Percentiles rank a stretch among this genome's conserved stretches.
Conservation (phyloP, 2,329 filamentous ascomycete species). For the Aspergillus terreus region DNA sequence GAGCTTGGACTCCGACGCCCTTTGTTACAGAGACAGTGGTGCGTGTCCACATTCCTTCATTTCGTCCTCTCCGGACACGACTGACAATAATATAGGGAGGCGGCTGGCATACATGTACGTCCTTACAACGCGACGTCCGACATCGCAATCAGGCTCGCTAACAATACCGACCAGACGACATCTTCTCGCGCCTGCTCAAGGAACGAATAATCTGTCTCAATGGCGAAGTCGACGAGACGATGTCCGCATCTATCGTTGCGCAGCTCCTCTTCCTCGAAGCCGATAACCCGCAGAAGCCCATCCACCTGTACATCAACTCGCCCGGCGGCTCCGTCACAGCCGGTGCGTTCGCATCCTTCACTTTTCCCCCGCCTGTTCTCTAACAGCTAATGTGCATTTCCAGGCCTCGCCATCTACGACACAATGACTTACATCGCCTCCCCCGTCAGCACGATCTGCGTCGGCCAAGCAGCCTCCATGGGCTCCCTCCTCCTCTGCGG, state of each 20-base stretch:
- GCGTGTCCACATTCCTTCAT: slow-evolving; percentile 28
- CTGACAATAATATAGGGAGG: slow-evolving; percentile 53
- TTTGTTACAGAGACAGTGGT: slow-evolving; percentile 55
- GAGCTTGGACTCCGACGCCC: slow-evolving; percentile 50
- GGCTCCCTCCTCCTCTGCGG: slow-evolving; percentile 83
- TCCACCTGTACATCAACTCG: slow-evolving; percentile 97
- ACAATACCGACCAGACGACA: slow-evolving; percentile 59
- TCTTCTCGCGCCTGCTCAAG: slow-evolving; percentile 76
- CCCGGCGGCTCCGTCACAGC: slow-evolving; percentile 91
- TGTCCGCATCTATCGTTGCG: slow-evolving; percentile 90
- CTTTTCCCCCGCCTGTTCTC: background rate
- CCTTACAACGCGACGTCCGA: slow-evolving; percentile 3
- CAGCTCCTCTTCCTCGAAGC: slow-evolving; percentile 98
- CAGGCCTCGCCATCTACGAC: slow-evolving; percentile 81
- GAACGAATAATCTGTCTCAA: slow-evolving; percentile 95
- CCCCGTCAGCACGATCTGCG: slow-evolving; percentile 89
- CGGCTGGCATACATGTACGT: slow-evolving; percentile 73
- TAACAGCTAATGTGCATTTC: background rate
- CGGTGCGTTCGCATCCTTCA: slow-evolving; percentile 38
- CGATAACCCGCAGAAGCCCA: slow-evolving; percentile 89
- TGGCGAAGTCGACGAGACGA: slow-evolving; percentile 81
- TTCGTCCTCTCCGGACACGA: slow-evolving; percentile 10
- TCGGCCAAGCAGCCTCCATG: slow-evolving; percentile 95
- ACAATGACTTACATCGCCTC: slow-evolving; percentile 97
- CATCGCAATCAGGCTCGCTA: slow-evolving; percentile 7